These are phyloP conservation scores for Phialophora expanda DNA, from an alignment of 2,329 filamentous ascomycete genomes.

Conservation along the genomic window DNA sequence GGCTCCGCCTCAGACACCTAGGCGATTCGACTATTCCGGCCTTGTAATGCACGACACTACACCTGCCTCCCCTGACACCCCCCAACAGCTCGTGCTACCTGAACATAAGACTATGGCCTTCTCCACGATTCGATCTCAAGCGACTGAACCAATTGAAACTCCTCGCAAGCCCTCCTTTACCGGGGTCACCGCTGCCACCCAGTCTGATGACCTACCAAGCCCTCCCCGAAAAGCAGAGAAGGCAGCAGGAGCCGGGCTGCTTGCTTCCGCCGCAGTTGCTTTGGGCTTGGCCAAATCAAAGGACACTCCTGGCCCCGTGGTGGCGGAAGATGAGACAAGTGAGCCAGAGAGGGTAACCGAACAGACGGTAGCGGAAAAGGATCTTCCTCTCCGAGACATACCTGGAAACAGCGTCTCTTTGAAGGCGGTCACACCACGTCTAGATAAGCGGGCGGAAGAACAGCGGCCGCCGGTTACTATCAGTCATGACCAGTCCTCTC, in stretches of 20 bases:
- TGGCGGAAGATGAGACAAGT: conserved; percentile 69
- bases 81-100: neutral
- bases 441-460: conserved; percentile 3
- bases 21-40: conserved; percentile 41
- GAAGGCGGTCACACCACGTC: conserved; percentile 30
- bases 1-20: conserved; percentile 25
- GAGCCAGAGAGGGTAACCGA: conserved; percentile 57
- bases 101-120: conserved; percentile 40
- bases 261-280: conserved; percentile 36
- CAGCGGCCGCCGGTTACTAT: conserved; percentile 43
- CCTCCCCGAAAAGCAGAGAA: conserved; percentile 48
- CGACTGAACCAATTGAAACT: conserved; percentile 42
- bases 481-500: conserved; percentile 73
- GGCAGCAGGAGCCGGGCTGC: conserved; percentile 32
- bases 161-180: conserved; percentile 39
- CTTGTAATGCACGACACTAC: conserved; percentile 40
- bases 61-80: conserved; percentile 32
- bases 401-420: conserved; percentile 60
- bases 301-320: conserved; percentile 52
- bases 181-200: conserved; percentile 44
- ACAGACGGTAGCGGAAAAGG: conserved; percentile 39
- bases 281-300: conserved; percentile 34
- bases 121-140: conserved; percentile 43
- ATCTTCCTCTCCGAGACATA: conserved; percentile 64
- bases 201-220: conserved; percentile 35